Conservation (phyloP, 768 basidiomycete species). For the Lentinula sp. region DNA sequence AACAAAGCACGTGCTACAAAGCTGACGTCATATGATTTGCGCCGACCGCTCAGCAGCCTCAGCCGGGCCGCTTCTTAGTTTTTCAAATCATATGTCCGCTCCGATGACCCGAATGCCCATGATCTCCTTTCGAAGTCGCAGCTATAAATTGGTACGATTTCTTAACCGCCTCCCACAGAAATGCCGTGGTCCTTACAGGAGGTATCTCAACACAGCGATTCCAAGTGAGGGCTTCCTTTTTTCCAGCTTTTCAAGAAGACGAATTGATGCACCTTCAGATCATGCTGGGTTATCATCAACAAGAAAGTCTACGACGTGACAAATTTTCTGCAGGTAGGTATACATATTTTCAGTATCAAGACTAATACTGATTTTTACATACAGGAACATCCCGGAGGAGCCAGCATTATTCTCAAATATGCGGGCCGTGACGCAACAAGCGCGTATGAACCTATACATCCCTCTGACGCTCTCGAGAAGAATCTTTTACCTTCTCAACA, state of each 20-base stretch:
- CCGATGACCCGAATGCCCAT: background rate
- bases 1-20: background rate
- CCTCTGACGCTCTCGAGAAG: slow-evolving; percentile 75
- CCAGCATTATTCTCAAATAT: slow-evolving; percentile 75
- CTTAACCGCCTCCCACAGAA: slow-evolving; percentile 13
- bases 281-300: slow-evolving; percentile 82
- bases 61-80: background rate
- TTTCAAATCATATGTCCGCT: background rate
- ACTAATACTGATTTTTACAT: background rate
- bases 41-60: background rate
- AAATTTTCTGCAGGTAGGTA: slow-evolving; percentile 59
- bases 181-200: slow-evolving; percentile 46
- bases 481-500: slow-evolving; percentile 67
- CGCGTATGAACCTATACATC: slow-evolving; percentile 79
- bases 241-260: background rate
- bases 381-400: slow-evolving; percentile 73
- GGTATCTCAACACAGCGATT: slow-evolving; percentile 53
- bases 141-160: background rate
- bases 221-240: slow-evolving; percentile 27
- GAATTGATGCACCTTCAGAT: slow-evolving; percentile 30
- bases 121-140: background rate
- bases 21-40: background rate
- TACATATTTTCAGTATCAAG: background rate
- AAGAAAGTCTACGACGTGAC: slow-evolving; percentile 85
- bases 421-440: slow-evolving; percentile 79